Evolutionary conservation across 2,329 filamentous ascomycete genomes (phyloP).

Genomic region (Botrytis elliptica): DNA sequence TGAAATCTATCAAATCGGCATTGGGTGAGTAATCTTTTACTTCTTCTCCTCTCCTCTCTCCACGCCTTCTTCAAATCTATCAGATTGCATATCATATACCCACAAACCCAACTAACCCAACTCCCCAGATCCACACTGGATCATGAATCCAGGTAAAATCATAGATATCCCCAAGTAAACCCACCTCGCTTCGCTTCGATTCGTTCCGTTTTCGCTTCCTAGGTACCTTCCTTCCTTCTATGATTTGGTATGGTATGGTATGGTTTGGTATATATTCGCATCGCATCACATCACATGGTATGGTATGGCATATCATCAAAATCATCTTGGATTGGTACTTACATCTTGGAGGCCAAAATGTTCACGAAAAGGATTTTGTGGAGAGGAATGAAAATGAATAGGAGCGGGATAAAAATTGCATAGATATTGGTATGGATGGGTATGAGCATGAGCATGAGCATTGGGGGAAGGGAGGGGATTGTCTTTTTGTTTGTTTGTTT

Average conservation of each 20-base stretch:
- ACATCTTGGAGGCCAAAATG: not conserved
- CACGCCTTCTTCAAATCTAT: not conserved
- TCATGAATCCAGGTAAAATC: slow-evolving; percentile 91
- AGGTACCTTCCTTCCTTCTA: not conserved
- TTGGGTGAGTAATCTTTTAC: slow-evolving; percentile 42
- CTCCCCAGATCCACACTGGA: slow-evolving; percentile 69
- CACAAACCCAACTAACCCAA: not conserved
- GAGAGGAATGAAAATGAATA: not conserved
- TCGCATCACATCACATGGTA: not conserved
- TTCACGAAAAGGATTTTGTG: not conserved
- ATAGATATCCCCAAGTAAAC: slow-evolving; percentile 59
- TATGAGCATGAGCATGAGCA: not conserved
- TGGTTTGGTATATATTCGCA: not conserved
- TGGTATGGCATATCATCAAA: not conserved
- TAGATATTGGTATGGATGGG: not conserved
- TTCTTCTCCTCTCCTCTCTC: not conserved
- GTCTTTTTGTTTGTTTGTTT: not conserved
- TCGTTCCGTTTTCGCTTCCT: too few relatives aligned
- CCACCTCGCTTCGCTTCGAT: not conserved
- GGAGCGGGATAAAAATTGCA: not conserved
- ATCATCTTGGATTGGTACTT: not conserved
- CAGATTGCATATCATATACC: too few relatives aligned
- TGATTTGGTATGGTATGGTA: not conserved
- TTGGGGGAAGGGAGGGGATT: not conserved
- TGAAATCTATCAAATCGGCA: slow-evolving; percentile 79